A percentile compares a stretch with the other conserved stretches of the same genome.
Evolutionary conservation across 2,329 filamentous ascomycete genomes (phyloP).

Genomic region (Zelopaecilomyces penicillatus): DNA sequence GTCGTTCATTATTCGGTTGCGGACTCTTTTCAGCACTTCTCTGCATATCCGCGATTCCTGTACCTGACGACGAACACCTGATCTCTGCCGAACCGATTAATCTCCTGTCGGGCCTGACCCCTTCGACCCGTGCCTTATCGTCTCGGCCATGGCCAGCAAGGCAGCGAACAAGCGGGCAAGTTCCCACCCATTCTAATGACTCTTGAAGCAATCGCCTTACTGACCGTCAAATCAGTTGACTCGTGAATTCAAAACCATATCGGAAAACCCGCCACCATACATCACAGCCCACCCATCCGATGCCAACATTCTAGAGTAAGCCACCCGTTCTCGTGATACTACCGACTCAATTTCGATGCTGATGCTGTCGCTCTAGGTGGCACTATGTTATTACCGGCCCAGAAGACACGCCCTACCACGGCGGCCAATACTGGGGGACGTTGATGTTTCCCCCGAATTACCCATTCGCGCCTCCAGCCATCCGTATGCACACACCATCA

Average conservation of each 20-base stretch:
- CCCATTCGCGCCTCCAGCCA: constrained; percentile 91
- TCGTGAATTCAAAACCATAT: constrained; percentile 54
- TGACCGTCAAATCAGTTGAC: constrained; percentile 39
- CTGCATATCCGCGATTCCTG: too few relatives aligned
- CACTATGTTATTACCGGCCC: constrained; percentile 94
- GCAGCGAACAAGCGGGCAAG: constrained; percentile 64
- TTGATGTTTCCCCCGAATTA: constrained; percentile 94
- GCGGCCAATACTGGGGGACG: constrained; percentile 97
- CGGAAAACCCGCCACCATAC: constrained; percentile 74
- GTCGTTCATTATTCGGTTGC: too few relatives aligned
- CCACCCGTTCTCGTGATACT: constrained; percentile 5
- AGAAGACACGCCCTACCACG: constrained; percentile 85
- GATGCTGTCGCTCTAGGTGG: constrained; percentile 48
- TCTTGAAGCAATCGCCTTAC: neutral
- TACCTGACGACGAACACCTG: too few relatives aligned
- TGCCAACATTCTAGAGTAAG: constrained; percentile 80
- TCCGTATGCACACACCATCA: constrained; percentile 97
- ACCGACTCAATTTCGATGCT: neutral
- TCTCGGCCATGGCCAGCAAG: constrained; percentile 55
- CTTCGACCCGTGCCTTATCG: neutral
- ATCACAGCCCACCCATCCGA: constrained; percentile 86
- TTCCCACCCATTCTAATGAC: constrained; percentile 4
- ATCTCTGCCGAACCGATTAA: too few relatives aligned
- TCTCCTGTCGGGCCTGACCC: neutral
- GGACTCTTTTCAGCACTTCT: too few relatives aligned